These are phyloP conservation scores for Calvatia gigantea DNA, from an alignment of 768 basidiomycete genomes.

Conservation along the genomic window DNA sequence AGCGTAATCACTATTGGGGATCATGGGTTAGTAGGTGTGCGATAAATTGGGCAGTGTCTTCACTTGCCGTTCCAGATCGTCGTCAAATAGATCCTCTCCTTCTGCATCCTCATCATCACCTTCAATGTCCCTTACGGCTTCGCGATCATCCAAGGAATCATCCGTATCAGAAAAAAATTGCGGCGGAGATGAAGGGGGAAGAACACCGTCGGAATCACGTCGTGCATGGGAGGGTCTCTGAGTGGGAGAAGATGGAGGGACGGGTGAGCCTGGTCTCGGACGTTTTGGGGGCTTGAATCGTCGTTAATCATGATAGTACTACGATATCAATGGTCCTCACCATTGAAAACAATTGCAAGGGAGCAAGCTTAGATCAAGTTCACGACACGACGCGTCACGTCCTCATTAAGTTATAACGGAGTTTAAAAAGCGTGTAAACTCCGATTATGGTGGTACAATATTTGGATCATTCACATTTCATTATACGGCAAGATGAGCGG, in stretches of 20 bases:
- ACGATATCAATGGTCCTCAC: conserved; percentile 12
- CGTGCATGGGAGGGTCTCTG: conserved; percentile 40
- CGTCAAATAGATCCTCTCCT: conserved; percentile 90
- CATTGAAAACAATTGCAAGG: not conserved
- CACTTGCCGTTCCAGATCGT: conserved; percentile 68
- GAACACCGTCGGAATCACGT: conserved; percentile 65
- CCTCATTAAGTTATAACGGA: conserved; percentile 32
- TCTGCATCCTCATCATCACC: conserved; percentile 79
- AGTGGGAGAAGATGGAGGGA: conserved; percentile 46
- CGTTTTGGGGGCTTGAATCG: conserved; percentile 51
- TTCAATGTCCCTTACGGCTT: conserved; percentile 61
- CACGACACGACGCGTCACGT: conserved; percentile 21
- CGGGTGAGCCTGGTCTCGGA: conserved; percentile 53
- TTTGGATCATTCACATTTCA: not conserved
- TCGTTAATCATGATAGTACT: not conserved
- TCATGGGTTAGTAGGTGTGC: conserved; percentile 13
- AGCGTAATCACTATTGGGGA: conserved; percentile 70
- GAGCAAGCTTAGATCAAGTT: not conserved
- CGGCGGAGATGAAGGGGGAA: conserved; percentile 85
- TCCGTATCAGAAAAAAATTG: conserved; percentile 85
- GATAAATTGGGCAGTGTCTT: not conserved
- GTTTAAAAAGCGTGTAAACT: conserved; percentile 36
- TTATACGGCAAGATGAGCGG: too few species aligned
- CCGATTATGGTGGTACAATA: not conserved
- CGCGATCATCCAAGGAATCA: conserved; percentile 70